These are phyloP conservation scores for Bruguiera sexangula DNA, from an alignment of 345 rosid genomes.

Conservation along the genomic window DNA sequence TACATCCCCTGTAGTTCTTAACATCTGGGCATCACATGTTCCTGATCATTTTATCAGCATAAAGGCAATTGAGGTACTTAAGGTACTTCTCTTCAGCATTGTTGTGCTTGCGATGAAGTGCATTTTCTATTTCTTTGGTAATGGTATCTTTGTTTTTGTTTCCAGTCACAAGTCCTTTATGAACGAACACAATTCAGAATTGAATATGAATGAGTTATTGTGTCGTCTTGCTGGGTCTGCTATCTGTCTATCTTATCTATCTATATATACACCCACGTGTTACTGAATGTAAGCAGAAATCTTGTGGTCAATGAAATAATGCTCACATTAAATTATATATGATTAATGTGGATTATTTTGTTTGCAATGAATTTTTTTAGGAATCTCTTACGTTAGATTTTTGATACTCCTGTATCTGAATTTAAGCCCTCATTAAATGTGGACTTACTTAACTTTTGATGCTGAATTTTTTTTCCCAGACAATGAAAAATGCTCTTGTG, in stretches of 20 bases:
- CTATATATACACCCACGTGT: no score
- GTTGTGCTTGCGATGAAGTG: no score
- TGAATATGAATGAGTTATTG: background rate
- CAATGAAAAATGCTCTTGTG: constrained; percentile 71
- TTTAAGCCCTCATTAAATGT: background rate
- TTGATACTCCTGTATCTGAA: background rate
- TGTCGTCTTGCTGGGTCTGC: background rate
- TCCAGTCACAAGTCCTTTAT: background rate
- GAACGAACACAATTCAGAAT: background rate
- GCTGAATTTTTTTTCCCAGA: constrained; percentile 39
- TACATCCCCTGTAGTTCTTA: constrained; percentile 75
- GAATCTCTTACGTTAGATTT: background rate
- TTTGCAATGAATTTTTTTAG: background rate
- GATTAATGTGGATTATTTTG: background rate
- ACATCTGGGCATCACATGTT: constrained; percentile 68
- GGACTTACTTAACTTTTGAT: constrained; percentile 5
- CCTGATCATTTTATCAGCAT: constrained; percentile 87
- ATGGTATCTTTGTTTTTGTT: background rate
- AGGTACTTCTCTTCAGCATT: constrained; percentile 46
- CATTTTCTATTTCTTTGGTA: background rate
- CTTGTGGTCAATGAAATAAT: background rate
- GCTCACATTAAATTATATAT: background rate
- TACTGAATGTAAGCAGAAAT: background rate
- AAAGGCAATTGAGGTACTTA: constrained; percentile 75
- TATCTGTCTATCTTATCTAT: background rate